A percentile compares a stretch with the other conserved stretches of the same genome.
Evolutionary conservation across 257 asterid species (phyloP).

Genomic region (Hygrophila difformis): DNA sequence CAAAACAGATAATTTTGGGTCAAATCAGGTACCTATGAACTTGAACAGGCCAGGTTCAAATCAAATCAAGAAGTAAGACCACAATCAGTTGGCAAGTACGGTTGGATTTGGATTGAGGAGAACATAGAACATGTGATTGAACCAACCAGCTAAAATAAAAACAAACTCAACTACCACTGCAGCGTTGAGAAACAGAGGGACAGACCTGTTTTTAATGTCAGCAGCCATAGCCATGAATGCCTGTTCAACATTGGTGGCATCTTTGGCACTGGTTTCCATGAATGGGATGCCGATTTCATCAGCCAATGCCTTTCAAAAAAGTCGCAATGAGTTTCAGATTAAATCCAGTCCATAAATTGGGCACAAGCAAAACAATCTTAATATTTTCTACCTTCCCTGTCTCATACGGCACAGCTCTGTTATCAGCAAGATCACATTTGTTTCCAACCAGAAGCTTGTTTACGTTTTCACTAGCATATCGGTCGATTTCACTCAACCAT

Average conservation of each 20-base stretch:
- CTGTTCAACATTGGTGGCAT: slow-evolving; percentile 62
- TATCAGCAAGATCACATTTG: slow-evolving; percentile 58
- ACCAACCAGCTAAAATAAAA: too few relatives aligned
- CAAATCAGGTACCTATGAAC: too few relatives aligned
- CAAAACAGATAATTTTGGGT: too few relatives aligned
- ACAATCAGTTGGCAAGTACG: too few relatives aligned
- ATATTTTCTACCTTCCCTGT: slow-evolving; percentile 58
- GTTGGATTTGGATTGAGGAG: too few relatives aligned
- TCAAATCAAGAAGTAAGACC: too few relatives aligned
- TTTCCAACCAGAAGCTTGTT: slow-evolving; percentile 83
- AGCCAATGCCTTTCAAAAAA: slow-evolving; percentile 54
- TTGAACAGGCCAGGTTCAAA: too few relatives aligned
- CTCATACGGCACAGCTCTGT: slow-evolving; percentile 65
- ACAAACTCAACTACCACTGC: too few relatives aligned
- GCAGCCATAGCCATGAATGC: slow-evolving; percentile 90
- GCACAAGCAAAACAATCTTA: slow-evolving; percentile 7
- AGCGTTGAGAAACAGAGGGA: not conserved
- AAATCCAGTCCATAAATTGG: not conserved
- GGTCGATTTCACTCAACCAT: slow-evolving; percentile 80
- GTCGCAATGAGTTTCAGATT: slow-evolving; percentile 3
- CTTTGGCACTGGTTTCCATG: slow-evolving; percentile 79
- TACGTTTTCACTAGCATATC: slow-evolving; percentile 77
- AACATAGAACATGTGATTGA: too few relatives aligned
- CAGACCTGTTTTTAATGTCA: slow-evolving; percentile 63
- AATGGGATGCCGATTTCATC: slow-evolving; percentile 83